A percentile compares a stretch with the other conserved stretches of the same genome.
These are phyloP conservation scores for Dittrichia graveolens DNA, from an alignment of 129 eudicot species.

Conservation along the genomic window DNA sequence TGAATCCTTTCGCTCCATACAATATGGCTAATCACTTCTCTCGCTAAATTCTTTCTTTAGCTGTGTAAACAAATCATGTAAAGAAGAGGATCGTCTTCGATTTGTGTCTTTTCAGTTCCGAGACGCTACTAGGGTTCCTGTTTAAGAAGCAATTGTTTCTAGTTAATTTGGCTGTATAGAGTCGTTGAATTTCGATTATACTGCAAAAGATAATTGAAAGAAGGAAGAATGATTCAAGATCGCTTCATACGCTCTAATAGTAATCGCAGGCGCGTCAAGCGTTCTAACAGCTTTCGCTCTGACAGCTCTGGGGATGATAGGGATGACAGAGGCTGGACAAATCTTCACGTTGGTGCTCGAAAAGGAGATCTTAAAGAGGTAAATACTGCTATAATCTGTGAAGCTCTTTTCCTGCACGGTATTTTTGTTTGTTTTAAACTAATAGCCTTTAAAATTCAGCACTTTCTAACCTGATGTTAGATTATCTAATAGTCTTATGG, in stretches of 20 bases:
- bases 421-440: neutral
- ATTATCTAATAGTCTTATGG: too few relatives aligned
- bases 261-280: conserved; percentile 21
- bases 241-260: conserved; percentile 11
- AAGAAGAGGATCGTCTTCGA: conserved; percentile 2
- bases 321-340: conserved; percentile 86
- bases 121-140: conserved; percentile 16
- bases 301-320: conserved; percentile 29
- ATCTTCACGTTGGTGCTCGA: conserved; percentile 75
- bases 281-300: conserved; percentile 27
- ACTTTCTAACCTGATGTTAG: neutral
- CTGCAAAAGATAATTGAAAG: neutral
- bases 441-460: neutral
- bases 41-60: conserved; percentile 22
- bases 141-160: neutral
- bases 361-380: conserved; percentile 84
- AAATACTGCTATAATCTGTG: neutral
- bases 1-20: conserved; percentile 40
- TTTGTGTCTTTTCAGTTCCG: conserved; percentile 9
- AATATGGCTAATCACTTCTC: conserved; percentile 37
- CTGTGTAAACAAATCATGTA: conserved; percentile 16
- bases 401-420: too few relatives aligned
- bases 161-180: conserved; percentile 10
- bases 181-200: neutral
- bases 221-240: conserved; percentile 22